Evolutionary conservation across 352 stramenopile genomes (phyloP).

Genomic region (Phytophthora ramorum): DNA sequence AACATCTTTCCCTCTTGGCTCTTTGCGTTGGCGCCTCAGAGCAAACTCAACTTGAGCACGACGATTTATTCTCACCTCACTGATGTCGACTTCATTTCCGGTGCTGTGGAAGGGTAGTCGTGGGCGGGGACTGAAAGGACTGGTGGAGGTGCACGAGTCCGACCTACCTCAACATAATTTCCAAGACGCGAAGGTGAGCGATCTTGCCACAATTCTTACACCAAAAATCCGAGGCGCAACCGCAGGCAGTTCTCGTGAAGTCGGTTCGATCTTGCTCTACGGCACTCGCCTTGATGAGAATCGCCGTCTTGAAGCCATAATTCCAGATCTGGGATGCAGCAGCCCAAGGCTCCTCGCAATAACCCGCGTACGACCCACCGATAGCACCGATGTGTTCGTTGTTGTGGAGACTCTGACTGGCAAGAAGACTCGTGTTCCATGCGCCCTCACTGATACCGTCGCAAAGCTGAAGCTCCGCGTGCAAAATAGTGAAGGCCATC

Average conservation of each 20-base stretch:
- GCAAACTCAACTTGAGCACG: too few relatives aligned
- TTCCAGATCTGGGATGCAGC: conserved; percentile 3
- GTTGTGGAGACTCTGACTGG: not conserved
- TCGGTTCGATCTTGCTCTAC: conserved; percentile 18
- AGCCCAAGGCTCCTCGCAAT: conserved; percentile 16
- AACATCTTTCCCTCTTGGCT: too few relatives aligned
- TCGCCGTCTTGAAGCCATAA: conserved; percentile 5
- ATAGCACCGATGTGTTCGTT: conserved; percentile 45
- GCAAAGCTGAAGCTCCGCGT: conserved; percentile 35
- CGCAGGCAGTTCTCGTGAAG: not conserved
- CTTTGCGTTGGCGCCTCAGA: too few relatives aligned
- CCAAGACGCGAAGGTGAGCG: not conserved
- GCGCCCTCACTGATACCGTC: not conserved
- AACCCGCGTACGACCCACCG: conserved; percentile 4
- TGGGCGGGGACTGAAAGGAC: not conserved
- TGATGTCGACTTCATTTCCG: conserved; percentile 2
- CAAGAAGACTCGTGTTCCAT: not conserved
- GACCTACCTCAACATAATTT: not conserved
- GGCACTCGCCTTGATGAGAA: not conserved
- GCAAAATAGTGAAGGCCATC: conserved; percentile 15
- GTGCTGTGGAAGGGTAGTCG: conserved; percentile 5
- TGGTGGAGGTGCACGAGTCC: not conserved
- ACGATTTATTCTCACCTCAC: too few relatives aligned
- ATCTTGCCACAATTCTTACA: conserved; percentile 13
- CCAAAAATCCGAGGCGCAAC: not conserved